Evolutionary conservation across 2,329 filamentous ascomycete species (phyloP).

Genomic region (Hypoxylon sp.): DNA sequence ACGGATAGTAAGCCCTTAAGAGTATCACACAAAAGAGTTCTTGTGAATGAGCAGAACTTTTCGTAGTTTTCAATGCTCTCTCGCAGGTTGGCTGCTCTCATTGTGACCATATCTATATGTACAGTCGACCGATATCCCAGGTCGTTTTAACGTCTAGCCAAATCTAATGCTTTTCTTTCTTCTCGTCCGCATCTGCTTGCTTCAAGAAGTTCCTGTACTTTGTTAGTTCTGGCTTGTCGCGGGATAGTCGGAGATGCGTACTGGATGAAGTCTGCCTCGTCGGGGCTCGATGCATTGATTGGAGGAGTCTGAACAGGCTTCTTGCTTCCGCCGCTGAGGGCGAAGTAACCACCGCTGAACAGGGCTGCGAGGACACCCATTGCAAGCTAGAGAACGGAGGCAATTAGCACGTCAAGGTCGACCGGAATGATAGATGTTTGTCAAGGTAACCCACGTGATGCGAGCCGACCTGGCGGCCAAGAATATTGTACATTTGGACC

Average conservation of each 20-base stretch:
- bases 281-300: conserved; percentile 72
- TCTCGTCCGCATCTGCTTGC: conserved; percentile 58
- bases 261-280: conserved; percentile 76
- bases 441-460: conserved; percentile 66
- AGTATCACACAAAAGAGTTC: conserved; percentile 19
- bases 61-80: conserved; percentile 27
- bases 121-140: conserved; percentile 47
- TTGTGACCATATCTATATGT: conserved; percentile 50
- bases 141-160: conserved; percentile 35
- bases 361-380: conserved; percentile 68
- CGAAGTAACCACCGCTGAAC: conserved; percentile 63
- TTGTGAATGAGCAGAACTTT: conserved; percentile 4
- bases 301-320: conserved; percentile 63
- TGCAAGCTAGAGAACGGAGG: conserved; percentile 61
- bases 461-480: conserved; percentile 71
- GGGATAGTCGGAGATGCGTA: conserved; percentile 55
- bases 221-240: conserved; percentile 43
- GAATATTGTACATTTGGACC: conserved; percentile 66
- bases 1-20: conserved; percentile 18
- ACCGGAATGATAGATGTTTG: conserved; percentile 13
- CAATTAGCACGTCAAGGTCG: conserved; percentile 22
- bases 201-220: conserved; percentile 62
- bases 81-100: conserved; percentile 35
- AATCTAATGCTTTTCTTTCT: conserved; percentile 59
- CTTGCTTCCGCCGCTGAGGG: conserved; percentile 62